Percentiles rank a stretch among this genome's conserved stretches.
These are phyloP conservation scores for Brasilioporus rufonigricans DNA, from an alignment of 768 basidiomycete genomes.

Conservation along the genomic window DNA sequence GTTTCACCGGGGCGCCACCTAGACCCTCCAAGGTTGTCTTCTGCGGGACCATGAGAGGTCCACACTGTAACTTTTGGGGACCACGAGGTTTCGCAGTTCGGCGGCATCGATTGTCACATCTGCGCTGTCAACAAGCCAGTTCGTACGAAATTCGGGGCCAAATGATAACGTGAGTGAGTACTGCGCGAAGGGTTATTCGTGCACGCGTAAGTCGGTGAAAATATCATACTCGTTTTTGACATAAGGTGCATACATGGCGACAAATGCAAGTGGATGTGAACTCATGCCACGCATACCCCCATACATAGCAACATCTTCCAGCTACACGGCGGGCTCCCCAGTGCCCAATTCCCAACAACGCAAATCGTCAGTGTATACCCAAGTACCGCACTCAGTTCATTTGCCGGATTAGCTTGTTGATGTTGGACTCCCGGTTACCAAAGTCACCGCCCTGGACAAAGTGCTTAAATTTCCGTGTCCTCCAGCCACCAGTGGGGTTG, in stretches of 20 bases:
- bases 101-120: constrained; percentile 2
- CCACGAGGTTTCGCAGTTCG: background rate
- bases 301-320: constrained; percentile 16
- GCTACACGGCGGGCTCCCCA: constrained; percentile 5
- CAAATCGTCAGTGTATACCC: background rate
- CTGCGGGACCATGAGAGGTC: constrained; percentile 9
- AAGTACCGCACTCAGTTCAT: constrained; percentile 62
- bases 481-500: constrained; percentile 98
- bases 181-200: background rate
- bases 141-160: background rate
- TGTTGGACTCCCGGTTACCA: constrained; percentile 94
- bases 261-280: constrained; percentile 17
- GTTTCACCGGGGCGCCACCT: constrained; percentile 15
- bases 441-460: constrained; percentile 96
- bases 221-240: constrained; percentile 27
- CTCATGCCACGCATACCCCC: constrained; percentile 35
- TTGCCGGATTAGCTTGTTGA: constrained; percentile 96
- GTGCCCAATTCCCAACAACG: constrained; percentile 3
- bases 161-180: background rate
- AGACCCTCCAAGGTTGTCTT: constrained; percentile 2
- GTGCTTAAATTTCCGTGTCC: constrained; percentile 96
- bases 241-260: constrained; percentile 28
- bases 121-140: background rate
- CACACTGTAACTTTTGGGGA: background rate
- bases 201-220: background rate